Evolutionary conservation across 805 yeast genomes (phyloP).

Genomic region (Maudiozyma serrabonitensis): DNA sequence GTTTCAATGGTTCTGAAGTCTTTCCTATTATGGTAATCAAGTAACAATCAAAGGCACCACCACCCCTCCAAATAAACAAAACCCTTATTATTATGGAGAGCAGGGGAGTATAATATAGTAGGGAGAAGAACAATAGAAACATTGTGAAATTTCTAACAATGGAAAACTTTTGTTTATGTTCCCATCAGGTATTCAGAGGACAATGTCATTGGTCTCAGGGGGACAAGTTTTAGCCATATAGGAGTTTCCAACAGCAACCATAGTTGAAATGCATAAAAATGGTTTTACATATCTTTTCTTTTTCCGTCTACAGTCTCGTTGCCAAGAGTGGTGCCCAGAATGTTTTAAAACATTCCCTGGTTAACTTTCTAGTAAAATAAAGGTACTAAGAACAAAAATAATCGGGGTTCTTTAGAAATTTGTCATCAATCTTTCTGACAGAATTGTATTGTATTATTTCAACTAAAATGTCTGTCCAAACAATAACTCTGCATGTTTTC

Average conservation of each 20-base stretch:
- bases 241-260: background rate
- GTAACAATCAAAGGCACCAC: background rate
- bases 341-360: no score
- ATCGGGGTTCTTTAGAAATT: no score
- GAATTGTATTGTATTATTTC: no score
- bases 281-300: no score
- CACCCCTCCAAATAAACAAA: background rate
- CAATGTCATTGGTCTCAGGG: background rate
- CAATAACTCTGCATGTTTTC: no score
- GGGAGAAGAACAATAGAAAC: background rate
- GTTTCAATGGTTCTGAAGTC: background rate
- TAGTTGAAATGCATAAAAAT: background rate
- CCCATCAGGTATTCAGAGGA: background rate
- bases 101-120: background rate
- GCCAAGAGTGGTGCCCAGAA: no score
- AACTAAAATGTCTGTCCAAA: no score
- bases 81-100: background rate
- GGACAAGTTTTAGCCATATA: background rate
- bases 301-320: no score
- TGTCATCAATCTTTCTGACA: no score
- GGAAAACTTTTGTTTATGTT: background rate
- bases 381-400: no score
- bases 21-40: background rate
- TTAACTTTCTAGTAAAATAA: no score
- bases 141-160: background rate